These are phyloP conservation scores for Paracoccidioides brasiliensis DNA, from an alignment of 2,329 filamentous ascomycete genomes.

Conservation along the genomic window DNA sequence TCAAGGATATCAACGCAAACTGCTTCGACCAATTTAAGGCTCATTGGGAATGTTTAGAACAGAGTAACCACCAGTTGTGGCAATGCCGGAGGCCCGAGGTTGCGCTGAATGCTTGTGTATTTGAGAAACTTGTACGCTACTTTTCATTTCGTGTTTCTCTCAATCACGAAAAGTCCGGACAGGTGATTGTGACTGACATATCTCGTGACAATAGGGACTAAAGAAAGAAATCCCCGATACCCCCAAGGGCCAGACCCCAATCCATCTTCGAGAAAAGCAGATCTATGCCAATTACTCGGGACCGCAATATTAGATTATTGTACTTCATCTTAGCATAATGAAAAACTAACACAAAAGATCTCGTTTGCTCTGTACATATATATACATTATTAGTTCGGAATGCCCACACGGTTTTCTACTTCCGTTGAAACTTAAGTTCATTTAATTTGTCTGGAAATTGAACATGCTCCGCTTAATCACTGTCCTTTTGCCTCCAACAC, in stretches of 20 bases:
- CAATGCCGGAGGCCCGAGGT: constrained; percentile 82
- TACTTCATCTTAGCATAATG: constrained; percentile 11
- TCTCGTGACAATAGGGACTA: constrained; percentile 46
- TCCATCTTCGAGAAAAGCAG: constrained; percentile 53
- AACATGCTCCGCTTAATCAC: background rate
- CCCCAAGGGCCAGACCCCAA: constrained; percentile 54
- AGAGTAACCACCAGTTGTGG: constrained; percentile 97
- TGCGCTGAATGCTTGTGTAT: constrained; percentile 89
- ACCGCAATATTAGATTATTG: constrained; percentile 22
- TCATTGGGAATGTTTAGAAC: constrained; percentile 92
- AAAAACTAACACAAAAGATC: constrained; percentile 12
- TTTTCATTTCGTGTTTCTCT: constrained; percentile 22
- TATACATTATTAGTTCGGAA: constrained; percentile 12
- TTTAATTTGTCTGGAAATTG: background rate
- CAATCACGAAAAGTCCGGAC: too few relatives aligned
- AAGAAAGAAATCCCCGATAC: constrained; percentile 69
- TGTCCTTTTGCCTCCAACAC: background rate
- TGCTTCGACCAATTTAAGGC: constrained; percentile 82
- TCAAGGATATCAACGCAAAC: constrained; percentile 91
- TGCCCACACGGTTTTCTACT: constrained; percentile 15
- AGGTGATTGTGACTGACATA: background rate
- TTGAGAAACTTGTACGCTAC: constrained; percentile 67
- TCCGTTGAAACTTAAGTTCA: constrained; percentile 3
- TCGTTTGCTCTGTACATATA: background rate
- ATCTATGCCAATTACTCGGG: constrained; percentile 30